Base-by-base conservation (phyloP, 257 asterid genomes). In the Cruciata laevipes region DNA sequence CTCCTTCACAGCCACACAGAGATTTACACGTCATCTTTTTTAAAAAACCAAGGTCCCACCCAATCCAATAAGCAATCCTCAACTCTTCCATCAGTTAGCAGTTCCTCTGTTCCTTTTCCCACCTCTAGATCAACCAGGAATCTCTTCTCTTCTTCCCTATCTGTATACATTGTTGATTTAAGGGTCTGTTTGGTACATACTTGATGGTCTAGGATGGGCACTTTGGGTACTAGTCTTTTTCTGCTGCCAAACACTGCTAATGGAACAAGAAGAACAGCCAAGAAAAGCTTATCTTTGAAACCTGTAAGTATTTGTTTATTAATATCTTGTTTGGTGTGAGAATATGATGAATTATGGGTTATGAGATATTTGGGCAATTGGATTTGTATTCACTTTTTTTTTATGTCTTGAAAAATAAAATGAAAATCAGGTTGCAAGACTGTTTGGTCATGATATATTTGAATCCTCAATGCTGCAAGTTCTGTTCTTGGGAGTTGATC, bases 381-480 rank as follows among this genome's bases (percentile, higher is more conserved):
- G 49, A 42, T 42, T 27, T 27, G 30, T 42, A 13, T 8, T 47
- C 55, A 47, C 55, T 16, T 16, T 47, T 1, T 20, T 16, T 47
- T 7, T n/a, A n/a, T n/a, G n/a, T n/a, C n/a, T 13, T 23, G 31
- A 23, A 12, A 21, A 56, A 53, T 53, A 53, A 47, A 14, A 16
- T 42, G 16, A 47, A 60, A 60, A n/a, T 62, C 79, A 91, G 98
- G 94, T 88, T 65, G 91, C 96, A 0, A 86, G 98, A 69, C 64
- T 91, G 75, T 91, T 91, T 63, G 98, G 98, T 69, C 98, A 95
- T 1, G 91, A 96, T 0, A 87, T 80, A 67, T 88, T 88, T 79
- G 93, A 88, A 74, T 90, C 90, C 32, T 83, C 96, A 57, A 88
- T 86, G 75, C 73, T 88, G 63, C 86, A 84, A 73, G 94, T 88